These are phyloP conservation scores for Vaccinium myrtillus DNA, from an alignment of 148 eudicot genomes.

Conservation along the genomic window DNA sequence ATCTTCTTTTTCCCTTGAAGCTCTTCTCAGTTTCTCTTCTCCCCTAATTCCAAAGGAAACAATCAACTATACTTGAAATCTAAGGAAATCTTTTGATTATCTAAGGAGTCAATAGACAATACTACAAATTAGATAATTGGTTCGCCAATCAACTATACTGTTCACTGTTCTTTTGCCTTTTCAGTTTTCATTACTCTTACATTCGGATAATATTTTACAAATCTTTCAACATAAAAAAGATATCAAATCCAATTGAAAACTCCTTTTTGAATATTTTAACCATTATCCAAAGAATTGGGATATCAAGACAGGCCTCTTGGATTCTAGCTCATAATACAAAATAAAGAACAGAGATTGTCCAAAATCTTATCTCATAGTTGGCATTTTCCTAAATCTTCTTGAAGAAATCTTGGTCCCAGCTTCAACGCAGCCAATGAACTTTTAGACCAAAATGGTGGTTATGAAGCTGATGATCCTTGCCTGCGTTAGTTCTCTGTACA, in stretches of 20 bases:
- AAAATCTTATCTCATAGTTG: too few relatives aligned
- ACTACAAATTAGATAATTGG: background rate
- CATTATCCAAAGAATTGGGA: background rate
- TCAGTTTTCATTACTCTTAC: too few relatives aligned
- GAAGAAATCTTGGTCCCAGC: too few relatives aligned
- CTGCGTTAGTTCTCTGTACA: too few relatives aligned
- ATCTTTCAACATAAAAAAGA: background rate
- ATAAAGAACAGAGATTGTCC: background rate
- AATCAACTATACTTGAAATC: background rate
- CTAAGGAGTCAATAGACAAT: background rate
- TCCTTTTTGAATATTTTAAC: background rate
- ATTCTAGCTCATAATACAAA: background rate
- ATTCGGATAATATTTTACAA: too few relatives aligned
- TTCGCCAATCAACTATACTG: too few relatives aligned
- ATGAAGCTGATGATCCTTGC: too few relatives aligned
- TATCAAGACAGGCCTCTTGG: constrained; percentile 2
- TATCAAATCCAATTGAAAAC: background rate
- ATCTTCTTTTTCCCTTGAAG: constrained; percentile 13
- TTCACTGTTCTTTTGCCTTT: too few relatives aligned
- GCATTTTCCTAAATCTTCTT: too few relatives aligned
- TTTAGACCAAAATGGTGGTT: too few relatives aligned
- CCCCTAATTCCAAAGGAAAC: background rate
- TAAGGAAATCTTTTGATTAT: background rate
- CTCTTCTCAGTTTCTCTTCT: constrained; percentile 11
- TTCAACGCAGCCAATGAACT: too few relatives aligned